A percentile compares a stretch with the other conserved stretches of the same genome.
Conservation (phyloP, 2,329 filamentous ascomycete species). For the Penicillium sp. region DNA sequence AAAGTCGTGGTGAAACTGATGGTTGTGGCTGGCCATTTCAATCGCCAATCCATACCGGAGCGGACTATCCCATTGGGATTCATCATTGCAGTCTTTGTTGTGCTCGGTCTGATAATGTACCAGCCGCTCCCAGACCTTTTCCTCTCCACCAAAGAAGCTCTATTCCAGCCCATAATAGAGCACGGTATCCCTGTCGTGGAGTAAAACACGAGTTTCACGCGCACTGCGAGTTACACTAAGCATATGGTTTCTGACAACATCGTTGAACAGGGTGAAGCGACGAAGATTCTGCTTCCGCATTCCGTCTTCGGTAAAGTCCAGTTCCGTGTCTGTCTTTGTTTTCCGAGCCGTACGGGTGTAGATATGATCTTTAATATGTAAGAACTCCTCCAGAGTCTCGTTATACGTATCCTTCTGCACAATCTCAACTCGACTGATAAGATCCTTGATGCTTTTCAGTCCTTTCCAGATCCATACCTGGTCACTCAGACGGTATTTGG, state of each 20-base stretch:
- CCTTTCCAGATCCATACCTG: conserved; percentile 22
- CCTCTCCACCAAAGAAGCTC: conserved; percentile 12
- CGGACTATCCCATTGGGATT: conserved; percentile 16
- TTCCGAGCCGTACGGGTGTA: not conserved
- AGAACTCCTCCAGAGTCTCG: not conserved
- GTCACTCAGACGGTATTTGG: conserved; percentile 16
- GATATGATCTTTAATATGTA: not conserved
- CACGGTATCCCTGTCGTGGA: conserved; percentile 16
- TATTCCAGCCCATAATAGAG: conserved; percentile 15
- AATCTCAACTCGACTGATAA: conserved; percentile 9
- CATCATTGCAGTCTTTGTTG: conserved; percentile 12
- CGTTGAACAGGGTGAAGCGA: conserved; percentile 17
- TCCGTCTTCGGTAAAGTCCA: conserved; percentile 15
- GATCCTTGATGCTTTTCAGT: conserved; percentile 8
- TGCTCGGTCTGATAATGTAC: conserved; percentile 11
- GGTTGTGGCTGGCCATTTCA: conserved; percentile 9
- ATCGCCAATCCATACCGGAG: conserved; percentile 16
- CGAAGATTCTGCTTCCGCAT: conserved; percentile 14
- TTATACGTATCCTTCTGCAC: conserved; percentile 2
- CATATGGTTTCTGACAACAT: conserved; percentile 14
- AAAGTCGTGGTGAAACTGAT: conserved; percentile 10
- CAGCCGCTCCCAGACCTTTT: conserved; percentile 6
- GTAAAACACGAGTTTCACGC: conserved; percentile 18
- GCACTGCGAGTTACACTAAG: conserved; percentile 15
- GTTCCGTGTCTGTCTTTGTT: not conserved